Evolutionary conservation across 2,329 filamentous ascomycete species (phyloP).

Genomic region (Lizonia empirigonia): DNA sequence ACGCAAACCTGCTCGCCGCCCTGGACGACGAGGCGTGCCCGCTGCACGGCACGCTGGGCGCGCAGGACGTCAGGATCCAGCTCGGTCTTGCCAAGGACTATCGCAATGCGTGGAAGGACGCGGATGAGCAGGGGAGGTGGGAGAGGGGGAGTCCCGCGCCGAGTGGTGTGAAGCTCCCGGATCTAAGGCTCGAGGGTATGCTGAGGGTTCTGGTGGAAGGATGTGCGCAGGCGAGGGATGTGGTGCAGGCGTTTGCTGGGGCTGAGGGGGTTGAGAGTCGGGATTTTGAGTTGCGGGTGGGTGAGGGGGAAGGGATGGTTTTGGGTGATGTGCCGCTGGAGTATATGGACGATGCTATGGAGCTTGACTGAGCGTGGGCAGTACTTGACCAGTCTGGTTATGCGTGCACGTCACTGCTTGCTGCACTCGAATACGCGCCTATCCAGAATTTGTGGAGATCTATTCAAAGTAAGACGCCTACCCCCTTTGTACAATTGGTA

Average conservation of each 20-base stretch:
- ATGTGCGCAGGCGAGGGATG: conserved; percentile 61
- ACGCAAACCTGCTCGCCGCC: conserved; percentile 70
- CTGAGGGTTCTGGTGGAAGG: conserved; percentile 63
- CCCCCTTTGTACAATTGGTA: conserved; percentile 10
- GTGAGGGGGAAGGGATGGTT: conserved; percentile 16
- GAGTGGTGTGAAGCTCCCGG: conserved; percentile 55
- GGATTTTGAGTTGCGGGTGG: conserved; percentile 29
- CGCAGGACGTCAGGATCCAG: conserved; percentile 61
- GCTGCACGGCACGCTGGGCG: conserved; percentile 61
- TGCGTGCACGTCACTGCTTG: too few species aligned
- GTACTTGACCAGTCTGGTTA: too few species aligned
- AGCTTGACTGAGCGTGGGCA: conserved; percentile 36
- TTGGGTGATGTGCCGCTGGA: conserved; percentile 37
- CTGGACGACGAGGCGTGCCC: conserved; percentile 64
- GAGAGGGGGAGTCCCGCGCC: conserved; percentile 28
- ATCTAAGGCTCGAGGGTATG: conserved; percentile 67
- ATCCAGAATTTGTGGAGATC: too few species aligned
- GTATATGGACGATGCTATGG: conserved; percentile 46
- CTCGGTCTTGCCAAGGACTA: conserved; percentile 71
- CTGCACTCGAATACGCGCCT: too few species aligned
- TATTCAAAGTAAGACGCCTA: background rate
- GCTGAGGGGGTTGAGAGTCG: conserved; percentile 13
- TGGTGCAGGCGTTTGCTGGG: conserved; percentile 38
- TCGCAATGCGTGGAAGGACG: conserved; percentile 74
- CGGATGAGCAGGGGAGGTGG: conserved; percentile 53